Evolutionary conservation across 345 rosid genomes (phyloP).

Genomic region (Aethionema arabicum): DNA sequence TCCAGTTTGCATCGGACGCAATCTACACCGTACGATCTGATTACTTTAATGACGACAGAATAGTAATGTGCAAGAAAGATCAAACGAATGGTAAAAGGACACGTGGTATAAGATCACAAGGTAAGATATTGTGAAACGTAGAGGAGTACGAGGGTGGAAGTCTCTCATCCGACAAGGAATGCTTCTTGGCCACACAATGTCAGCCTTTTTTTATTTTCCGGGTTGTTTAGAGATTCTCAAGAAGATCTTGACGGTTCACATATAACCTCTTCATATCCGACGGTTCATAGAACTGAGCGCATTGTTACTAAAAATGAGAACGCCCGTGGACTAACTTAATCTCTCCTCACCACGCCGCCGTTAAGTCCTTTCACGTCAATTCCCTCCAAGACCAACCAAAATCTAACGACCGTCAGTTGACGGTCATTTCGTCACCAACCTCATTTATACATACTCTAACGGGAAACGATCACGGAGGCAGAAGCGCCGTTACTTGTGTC

Average conservation of each 20-base stretch:
- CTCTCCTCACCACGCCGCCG: conserved; percentile 12
- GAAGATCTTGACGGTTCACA: conserved; percentile 26
- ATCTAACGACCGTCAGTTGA: conserved; percentile 13
- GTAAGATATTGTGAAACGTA: not conserved
- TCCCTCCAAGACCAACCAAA: not conserved
- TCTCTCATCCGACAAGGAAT: conserved; percentile 36
- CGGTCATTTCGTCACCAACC: conserved; percentile 1
- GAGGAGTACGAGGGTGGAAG: conserved; percentile 17
- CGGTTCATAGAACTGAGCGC: conserved; percentile 16
- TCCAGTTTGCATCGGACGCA: not conserved
- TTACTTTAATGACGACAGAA: conserved; percentile 6
- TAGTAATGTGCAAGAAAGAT: not conserved
- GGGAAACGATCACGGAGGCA: conserved; percentile 30
- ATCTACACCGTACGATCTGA: conserved; percentile 10
- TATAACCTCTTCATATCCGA: not conserved
- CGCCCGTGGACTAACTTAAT: not conserved
- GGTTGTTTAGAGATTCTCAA: conserved; percentile 32
- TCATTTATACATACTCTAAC: not conserved
- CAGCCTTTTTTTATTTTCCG: conserved; percentile 38
- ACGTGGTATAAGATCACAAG: conserved; percentile 23
- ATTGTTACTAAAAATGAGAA: not conserved
- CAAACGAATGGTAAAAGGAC: not conserved
- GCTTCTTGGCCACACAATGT: conserved; percentile 47
- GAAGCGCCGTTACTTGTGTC: conserved; percentile 35
- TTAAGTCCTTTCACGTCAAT: not conserved